Conservation (phyloP, 768 basidiomycete species). For the Chalciporus pseudorubinellus region DNA sequence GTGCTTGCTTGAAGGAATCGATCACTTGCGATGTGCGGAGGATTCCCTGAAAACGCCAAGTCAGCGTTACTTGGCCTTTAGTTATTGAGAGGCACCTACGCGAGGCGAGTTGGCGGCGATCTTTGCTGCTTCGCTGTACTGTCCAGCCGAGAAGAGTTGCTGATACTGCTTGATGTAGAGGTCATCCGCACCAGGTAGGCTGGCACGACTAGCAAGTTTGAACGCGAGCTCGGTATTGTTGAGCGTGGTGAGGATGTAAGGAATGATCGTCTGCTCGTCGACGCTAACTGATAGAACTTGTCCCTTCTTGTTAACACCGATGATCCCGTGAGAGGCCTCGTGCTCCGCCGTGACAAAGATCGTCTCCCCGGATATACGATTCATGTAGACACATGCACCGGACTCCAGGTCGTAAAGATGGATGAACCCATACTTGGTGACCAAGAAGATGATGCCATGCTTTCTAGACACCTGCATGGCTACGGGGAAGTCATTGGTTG, state of each 20-base stretch:
- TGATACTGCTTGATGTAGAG: slow-evolving; percentile 94
- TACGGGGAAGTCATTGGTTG: slow-evolving; percentile 97
- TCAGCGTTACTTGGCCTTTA: slow-evolving; percentile 1
- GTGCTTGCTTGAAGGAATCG: slow-evolving; percentile 95
- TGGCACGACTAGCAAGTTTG: slow-evolving; percentile 94
- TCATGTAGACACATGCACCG: slow-evolving; percentile 99
- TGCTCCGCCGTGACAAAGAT: slow-evolving; percentile 99
- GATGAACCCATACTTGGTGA: slow-evolving; percentile 99
- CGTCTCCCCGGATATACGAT: slow-evolving; percentile 98
- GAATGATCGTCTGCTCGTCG: slow-evolving; percentile 94
- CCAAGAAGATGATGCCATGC: slow-evolving; percentile 95
- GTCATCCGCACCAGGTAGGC: slow-evolving; percentile 96
- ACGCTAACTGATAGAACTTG: slow-evolving; percentile 96
- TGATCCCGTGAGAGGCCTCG: slow-evolving; percentile 90
- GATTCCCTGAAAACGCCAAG: slow-evolving; percentile 61
- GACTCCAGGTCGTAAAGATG: slow-evolving; percentile 98
- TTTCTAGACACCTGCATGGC: slow-evolving; percentile 98
- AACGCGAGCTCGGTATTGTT: slow-evolving; percentile 98
- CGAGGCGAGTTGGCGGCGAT: slow-evolving; percentile 96
- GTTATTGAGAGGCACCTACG: slow-evolving; percentile 40
- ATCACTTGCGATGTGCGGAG: slow-evolving; percentile 93
- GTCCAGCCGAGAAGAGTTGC: slow-evolving; percentile 81
- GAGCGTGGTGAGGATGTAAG: slow-evolving; percentile 88
- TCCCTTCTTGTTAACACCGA: slow-evolving; percentile 99
- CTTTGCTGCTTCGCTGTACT: slow-evolving; percentile 94